Evolutionary conservation across 164 flowering plant species (phyloP).

Genomic region (Macadamia integrifolia): DNA sequence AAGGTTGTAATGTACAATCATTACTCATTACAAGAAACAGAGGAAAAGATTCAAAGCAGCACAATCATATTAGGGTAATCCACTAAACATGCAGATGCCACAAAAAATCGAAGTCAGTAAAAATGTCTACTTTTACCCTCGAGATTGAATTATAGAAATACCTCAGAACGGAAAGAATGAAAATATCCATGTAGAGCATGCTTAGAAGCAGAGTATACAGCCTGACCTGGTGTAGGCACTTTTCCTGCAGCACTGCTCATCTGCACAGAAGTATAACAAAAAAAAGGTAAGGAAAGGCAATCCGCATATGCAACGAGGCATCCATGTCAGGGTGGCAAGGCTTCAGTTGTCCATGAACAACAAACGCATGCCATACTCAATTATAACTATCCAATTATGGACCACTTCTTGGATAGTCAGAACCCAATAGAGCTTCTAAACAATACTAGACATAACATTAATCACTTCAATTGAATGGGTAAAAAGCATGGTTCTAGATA

Average conservation of each 20-base stretch:
- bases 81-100: background rate
- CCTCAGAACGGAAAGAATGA: slow-evolving; percentile 93
- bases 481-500: too few relatives aligned
- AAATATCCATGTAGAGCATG: slow-evolving; percentile 91
- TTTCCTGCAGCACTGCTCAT: slow-evolving; percentile 99
- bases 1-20: too few relatives aligned
- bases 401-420: background rate
- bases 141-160: slow-evolving; percentile 17
- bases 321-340: background rate
- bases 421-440: too few relatives aligned
- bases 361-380: background rate
- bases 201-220: slow-evolving; percentile 90
- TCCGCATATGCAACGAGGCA: too few relatives aligned
- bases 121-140: background rate
- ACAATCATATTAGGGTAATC: too few relatives aligned
- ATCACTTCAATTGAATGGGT: too few relatives aligned
- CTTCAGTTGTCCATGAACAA: background rate
- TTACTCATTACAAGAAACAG: too few relatives aligned
- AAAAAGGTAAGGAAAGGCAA: background rate
- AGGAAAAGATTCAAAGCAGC: too few relatives aligned
- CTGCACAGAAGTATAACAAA: slow-evolving; percentile 32
- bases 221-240: slow-evolving; percentile 94
- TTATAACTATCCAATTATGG: background rate
- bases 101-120: background rate
- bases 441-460: too few relatives aligned